phyloP scores from a whole-genome alignment of 2,329 filamentous ascomycete genomes.

The Alternaria hordeiaustralica region DNA sequence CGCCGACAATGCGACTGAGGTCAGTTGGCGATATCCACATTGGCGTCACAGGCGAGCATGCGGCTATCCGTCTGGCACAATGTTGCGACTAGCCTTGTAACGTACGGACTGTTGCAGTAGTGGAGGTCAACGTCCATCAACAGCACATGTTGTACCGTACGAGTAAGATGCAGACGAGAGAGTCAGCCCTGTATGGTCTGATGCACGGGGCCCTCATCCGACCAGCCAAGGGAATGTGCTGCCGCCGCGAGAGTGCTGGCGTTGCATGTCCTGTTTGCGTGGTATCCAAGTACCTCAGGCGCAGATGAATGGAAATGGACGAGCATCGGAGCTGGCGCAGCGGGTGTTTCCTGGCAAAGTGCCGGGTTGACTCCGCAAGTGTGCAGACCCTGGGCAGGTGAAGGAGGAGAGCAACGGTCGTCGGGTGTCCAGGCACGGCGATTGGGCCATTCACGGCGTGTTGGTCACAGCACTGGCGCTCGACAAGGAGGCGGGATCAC shows the following conservation, averaged over 20 bases:
- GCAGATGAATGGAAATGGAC: conserved; percentile 14
- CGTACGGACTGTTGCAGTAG: conserved; percentile 9
- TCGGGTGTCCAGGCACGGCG: conserved; percentile 24
- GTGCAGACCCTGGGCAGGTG: conserved; percentile 11
- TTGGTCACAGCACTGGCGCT: conserved; percentile 25
- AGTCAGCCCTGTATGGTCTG: conserved; percentile 31
- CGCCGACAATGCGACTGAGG: not conserved
- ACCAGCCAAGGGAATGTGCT: not conserved
- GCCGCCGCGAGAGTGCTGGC: not conserved
- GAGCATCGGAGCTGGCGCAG: conserved; percentile 17
- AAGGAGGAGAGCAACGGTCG: conserved; percentile 12
- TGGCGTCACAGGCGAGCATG: not conserved
- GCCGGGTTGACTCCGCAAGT: conserved; percentile 7
- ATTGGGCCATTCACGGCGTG: conserved; percentile 34
- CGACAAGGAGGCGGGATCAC: conserved; percentile 30
- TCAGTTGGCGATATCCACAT: not conserved
- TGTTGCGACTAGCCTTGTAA: conserved; percentile 12
- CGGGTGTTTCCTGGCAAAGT: conserved; percentile 30
- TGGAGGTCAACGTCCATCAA: not conserved
- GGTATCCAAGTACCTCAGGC: conserved; percentile 6
- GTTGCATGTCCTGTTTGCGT: conserved; percentile 23
- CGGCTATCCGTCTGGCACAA: not conserved
- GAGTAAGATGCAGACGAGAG: conserved; percentile 4
- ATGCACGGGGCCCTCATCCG: conserved; percentile 32
- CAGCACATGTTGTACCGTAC: conserved; percentile 23